phyloP scores from a whole-genome alignment of 2,329 filamentous ascomycete species.

The Hymenoscyphus repandus region DNA sequence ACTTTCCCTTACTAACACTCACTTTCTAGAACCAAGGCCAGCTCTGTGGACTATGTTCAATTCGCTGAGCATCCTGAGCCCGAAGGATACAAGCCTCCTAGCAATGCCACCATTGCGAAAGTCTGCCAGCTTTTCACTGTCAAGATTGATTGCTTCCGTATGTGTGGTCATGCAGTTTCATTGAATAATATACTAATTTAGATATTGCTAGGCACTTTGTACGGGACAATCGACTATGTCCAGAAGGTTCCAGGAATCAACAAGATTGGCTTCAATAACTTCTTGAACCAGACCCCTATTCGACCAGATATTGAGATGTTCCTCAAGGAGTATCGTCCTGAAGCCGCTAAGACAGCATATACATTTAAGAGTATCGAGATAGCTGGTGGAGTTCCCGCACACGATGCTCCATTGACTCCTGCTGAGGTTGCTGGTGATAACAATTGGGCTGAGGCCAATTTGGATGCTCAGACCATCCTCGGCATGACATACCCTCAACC shows the following conservation, averaged over 20 bases:
- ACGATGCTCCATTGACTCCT: constrained; percentile 9
- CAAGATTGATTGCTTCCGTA: constrained; percentile 18
- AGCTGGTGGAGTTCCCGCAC: constrained; percentile 11
- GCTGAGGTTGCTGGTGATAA: constrained; percentile 10
- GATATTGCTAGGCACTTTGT: constrained; percentile 9
- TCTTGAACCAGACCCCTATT: constrained; percentile 19
- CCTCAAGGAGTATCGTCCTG: constrained; percentile 14
- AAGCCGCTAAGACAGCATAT: constrained; percentile 7
- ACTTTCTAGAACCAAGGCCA: constrained; percentile 14
- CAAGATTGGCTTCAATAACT: constrained; percentile 24
- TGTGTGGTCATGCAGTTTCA: too few species aligned
- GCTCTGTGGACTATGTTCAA: constrained; percentile 8
- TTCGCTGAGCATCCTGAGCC: constrained; percentile 26
- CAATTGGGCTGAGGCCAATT: constrained; percentile 42
- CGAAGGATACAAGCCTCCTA: constrained; percentile 28
- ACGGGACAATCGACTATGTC: constrained; percentile 16
- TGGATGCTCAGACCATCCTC: constrained; percentile 51
- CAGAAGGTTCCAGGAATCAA: constrained; percentile 16
- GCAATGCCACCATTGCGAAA: constrained; percentile 20
- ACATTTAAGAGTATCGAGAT: constrained; percentile 14
- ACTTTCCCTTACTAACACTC: too few species aligned
- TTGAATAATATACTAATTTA: too few species aligned
- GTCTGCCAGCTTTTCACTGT: constrained; percentile 59
- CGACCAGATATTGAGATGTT: constrained; percentile 19
- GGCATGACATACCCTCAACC: constrained; percentile 48